Evolutionary conservation across 2,329 filamentous ascomycete genomes (phyloP).

Genomic region (Clonostachys sp.): DNA sequence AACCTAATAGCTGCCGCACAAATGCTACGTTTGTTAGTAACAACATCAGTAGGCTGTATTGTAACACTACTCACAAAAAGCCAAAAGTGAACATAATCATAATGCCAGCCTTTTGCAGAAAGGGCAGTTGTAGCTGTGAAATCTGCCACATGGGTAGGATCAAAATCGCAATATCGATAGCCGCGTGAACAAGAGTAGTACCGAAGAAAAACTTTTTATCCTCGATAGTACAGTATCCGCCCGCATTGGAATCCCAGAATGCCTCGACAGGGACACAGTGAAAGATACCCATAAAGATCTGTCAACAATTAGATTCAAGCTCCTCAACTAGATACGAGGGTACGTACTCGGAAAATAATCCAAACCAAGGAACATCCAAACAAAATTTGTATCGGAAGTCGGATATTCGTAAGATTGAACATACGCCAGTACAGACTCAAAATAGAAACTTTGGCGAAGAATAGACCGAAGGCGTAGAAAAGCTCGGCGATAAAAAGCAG

Average conservation of each 20-base stretch:
- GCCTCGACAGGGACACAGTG: constrained; percentile 19
- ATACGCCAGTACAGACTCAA: constrained; percentile 14
- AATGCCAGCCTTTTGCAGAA: constrained; percentile 9
- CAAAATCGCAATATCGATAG: constrained; percentile 16
- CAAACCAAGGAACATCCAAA: constrained; percentile 9
- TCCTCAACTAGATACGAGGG: background rate
- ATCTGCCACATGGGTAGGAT: constrained; percentile 15
- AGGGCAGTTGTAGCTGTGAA: constrained; percentile 11
- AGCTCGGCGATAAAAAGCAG: constrained; percentile 8
- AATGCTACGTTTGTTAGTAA: constrained; percentile 2
- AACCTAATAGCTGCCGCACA: constrained; percentile 5
- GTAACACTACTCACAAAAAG: constrained; percentile 8
- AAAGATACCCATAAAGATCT: constrained; percentile 17
- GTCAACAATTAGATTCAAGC: background rate
- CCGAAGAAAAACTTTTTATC: constrained; percentile 18
- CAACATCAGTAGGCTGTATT: background rate
- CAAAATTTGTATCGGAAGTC: constrained; percentile 10
- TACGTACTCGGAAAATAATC: constrained; percentile 9
- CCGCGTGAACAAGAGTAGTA: constrained; percentile 13
- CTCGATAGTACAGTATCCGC: constrained; percentile 14
- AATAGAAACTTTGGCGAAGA: constrained; percentile 12
- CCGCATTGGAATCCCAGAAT: constrained; percentile 17
- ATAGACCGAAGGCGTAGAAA: constrained; percentile 10
- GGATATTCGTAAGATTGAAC: constrained; percentile 10
- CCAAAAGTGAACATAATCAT: constrained; percentile 14